Evolutionary conservation across 805 yeast genomes (phyloP).

Genomic region (Tanozyma kutaoensis): DNA sequence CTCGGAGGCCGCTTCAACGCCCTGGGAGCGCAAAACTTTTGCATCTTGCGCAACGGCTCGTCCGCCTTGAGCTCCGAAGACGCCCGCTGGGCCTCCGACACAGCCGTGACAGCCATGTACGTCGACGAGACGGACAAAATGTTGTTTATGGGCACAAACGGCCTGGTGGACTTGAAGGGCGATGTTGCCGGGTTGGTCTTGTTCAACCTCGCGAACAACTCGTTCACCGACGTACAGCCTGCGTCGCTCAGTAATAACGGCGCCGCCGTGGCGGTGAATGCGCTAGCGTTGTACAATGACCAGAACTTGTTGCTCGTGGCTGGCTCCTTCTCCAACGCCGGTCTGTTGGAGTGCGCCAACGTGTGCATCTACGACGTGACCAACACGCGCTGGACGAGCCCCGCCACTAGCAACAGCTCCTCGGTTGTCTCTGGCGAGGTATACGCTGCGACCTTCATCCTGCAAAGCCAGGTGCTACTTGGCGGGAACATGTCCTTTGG

Average conservation of each 20-base stretch:
- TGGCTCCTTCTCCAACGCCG: conserved; percentile 55
- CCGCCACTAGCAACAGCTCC: conserved; percentile 13
- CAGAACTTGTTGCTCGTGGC: conserved; percentile 44
- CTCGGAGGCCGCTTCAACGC: conserved; percentile 49
- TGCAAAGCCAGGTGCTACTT: conserved; percentile 22
- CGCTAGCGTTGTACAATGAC: conserved; percentile 20
- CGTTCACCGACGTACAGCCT: conserved; percentile 35
- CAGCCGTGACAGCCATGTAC: conserved; percentile 18
- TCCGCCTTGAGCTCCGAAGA: conserved; percentile 10
- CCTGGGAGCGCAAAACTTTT: conserved; percentile 11
- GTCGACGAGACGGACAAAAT: conserved; percentile 17
- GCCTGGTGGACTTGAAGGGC: conserved; percentile 7
- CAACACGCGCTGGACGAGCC: conserved; percentile 40
- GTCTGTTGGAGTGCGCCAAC: conserved; percentile 41
- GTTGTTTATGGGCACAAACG: conserved; percentile 35
- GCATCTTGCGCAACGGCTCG: conserved; percentile 11
- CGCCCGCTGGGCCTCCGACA: conserved; percentile 11
- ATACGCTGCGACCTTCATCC: conserved; percentile 27
- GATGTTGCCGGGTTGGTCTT: conserved; percentile 33
- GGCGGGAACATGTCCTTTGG: conserved; percentile 39
- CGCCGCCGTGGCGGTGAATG: conserved; percentile 22
- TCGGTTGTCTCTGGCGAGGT: conserved; percentile 29
- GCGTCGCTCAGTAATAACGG: conserved; percentile 31
- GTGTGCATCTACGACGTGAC: conserved; percentile 54
- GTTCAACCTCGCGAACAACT: conserved; percentile 32